phyloP scores from a whole-genome alignment of 2,329 filamentous ascomycete genomes.

The Kalaharituber pfeilii region DNA sequence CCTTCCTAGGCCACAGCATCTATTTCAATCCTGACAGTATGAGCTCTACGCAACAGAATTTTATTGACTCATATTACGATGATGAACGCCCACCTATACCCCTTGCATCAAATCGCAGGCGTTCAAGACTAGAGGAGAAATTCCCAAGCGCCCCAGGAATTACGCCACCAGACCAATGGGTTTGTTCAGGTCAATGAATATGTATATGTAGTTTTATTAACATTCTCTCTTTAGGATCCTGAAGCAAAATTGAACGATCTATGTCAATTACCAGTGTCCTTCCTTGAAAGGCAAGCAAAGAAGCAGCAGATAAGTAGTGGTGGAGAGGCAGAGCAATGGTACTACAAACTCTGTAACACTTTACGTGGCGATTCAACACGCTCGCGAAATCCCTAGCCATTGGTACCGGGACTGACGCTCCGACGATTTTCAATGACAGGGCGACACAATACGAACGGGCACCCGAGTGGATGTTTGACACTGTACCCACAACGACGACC shows the following conservation, averaged over 20 bases:
- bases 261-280: conserved; percentile 30
- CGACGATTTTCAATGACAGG: not conserved
- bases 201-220: conserved; percentile 16
- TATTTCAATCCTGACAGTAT: conserved; percentile 20
- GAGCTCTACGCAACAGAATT: conserved; percentile 8
- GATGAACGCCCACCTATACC: conserved; percentile 17
- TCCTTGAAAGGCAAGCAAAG: not conserved
- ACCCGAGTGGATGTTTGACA: not conserved
- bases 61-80: conserved; percentile 3
- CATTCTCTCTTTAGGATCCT: conserved; percentile 16
- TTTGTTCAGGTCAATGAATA: conserved; percentile 12
- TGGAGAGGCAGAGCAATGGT: not conserved
- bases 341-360: not conserved
- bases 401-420: not conserved
- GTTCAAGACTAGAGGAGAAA: conserved; percentile 19
- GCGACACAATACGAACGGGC: not conserved
- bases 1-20: conserved; percentile 37
- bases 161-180: conserved; percentile 21
- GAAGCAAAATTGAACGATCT: conserved; percentile 19
- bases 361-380: conserved; percentile 1
- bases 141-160: conserved; percentile 21
- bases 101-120: conserved; percentile 19
- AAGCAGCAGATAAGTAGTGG: not conserved
- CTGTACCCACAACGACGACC: not conserved
- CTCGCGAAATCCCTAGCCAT: not conserved